Percentiles rank a stretch among this genome's conserved stretches.
Conservation (phyloP, 371 early-diverging fungal species). For the Pancytospora philotis region DNA sequence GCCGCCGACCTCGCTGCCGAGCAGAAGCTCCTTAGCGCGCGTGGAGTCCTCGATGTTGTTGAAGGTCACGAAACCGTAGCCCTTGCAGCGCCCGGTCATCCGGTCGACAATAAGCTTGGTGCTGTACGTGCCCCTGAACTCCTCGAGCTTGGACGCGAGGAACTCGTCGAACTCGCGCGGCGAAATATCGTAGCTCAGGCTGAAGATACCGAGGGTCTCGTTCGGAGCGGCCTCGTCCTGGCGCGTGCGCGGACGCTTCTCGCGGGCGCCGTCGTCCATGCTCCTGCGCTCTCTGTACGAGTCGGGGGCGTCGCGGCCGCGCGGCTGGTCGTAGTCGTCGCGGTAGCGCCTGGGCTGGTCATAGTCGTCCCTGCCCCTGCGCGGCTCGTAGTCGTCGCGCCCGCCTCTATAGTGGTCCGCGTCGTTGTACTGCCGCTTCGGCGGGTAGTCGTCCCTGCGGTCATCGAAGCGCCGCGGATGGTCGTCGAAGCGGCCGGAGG, state of each 20-base stretch:
- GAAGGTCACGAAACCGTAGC: slow-evolving; percentile 43
- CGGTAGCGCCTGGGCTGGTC: slow-evolving; percentile 1
- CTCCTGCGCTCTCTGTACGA: background rate
- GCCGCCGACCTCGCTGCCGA: slow-evolving; percentile 2
- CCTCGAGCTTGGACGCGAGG: background rate
- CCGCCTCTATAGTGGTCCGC: background rate
- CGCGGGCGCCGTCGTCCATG: background rate
- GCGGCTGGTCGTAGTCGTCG: background rate
- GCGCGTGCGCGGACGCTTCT: background rate
- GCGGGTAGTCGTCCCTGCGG: background rate
- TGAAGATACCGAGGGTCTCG: slow-evolving; percentile 14
- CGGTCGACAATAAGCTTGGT: slow-evolving; percentile 37
- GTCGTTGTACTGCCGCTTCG: background rate
- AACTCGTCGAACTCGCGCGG: slow-evolving; percentile 15
- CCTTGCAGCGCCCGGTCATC: slow-evolving; percentile 36
- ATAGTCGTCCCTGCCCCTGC: slow-evolving; percentile 13
- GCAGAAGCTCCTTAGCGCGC: slow-evolving; percentile 25
- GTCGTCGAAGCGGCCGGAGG: no score
- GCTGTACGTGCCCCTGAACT: background rate
- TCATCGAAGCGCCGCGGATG: no score
- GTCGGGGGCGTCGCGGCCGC: slow-evolving; percentile 4
- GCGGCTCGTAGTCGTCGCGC: background rate
- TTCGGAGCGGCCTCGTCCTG: slow-evolving; percentile 1
- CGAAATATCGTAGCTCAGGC: background rate
- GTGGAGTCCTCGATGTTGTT: slow-evolving; percentile 34